phyloP scores from a whole-genome alignment of 768 basidiomycete species.

The Mycena epipterygia region DNA sequence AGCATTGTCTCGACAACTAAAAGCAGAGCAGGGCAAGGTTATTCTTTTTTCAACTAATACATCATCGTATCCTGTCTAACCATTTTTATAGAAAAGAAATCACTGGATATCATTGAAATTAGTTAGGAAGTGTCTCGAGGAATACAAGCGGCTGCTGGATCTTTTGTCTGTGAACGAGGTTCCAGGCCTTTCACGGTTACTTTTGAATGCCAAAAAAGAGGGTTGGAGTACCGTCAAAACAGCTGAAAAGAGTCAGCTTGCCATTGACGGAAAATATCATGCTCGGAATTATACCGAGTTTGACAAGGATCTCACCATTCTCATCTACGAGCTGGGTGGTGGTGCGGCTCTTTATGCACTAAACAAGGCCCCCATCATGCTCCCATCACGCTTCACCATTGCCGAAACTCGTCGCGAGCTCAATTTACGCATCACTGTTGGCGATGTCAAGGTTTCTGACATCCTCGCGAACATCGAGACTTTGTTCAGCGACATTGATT shows the following conservation, averaged over 20 bases:
- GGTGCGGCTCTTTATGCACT: conserved; percentile 45
- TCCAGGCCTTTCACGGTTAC: conserved; percentile 2
- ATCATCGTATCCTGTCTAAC: too few species aligned
- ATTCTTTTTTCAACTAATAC: too few species aligned
- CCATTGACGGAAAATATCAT: conserved; percentile 38
- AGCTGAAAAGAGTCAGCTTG: background rate
- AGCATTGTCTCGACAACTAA: too few species aligned
- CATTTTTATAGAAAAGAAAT: too few species aligned
- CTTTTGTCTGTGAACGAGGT: background rate
- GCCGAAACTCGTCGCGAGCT: conserved; percentile 25
- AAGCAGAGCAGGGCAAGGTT: too few species aligned
- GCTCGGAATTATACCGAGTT: conserved; percentile 38
- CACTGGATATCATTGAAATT: too few species aligned
- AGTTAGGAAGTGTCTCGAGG: conserved; percentile 14
- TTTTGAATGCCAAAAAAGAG: background rate
- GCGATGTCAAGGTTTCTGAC: background rate
- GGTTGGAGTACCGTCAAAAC: background rate
- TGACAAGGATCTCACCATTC: conserved; percentile 43
- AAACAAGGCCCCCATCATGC: conserved; percentile 39
- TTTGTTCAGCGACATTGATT: conserved; percentile 4
- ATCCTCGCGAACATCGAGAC: conserved; percentile 5
- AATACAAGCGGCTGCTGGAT: background rate
- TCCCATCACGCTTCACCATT: conserved; percentile 41
- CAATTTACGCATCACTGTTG: conserved; percentile 34
- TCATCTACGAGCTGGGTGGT: conserved; percentile 46